These are phyloP conservation scores for Phoenix roebelenii DNA, from an alignment of 176 grass and related monocot species.

Conservation along the genomic window DNA sequence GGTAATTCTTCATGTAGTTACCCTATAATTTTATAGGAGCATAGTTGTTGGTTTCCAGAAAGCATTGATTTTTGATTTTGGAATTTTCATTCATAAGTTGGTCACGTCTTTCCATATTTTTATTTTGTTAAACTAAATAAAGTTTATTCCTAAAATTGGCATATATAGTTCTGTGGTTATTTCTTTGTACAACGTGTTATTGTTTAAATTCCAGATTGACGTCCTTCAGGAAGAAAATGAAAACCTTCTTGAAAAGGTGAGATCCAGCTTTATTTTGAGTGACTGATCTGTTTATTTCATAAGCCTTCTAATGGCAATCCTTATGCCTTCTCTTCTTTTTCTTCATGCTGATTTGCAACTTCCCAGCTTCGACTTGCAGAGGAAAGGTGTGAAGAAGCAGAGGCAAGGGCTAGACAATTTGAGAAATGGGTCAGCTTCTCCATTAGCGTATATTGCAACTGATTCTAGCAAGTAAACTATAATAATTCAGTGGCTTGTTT, in stretches of 20 bases:
- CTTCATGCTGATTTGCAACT: constrained; percentile 31
- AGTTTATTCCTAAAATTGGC: not conserved
- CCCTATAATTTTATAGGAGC: too few species aligned
- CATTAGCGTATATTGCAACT: constrained; percentile 11
- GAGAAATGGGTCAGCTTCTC: constrained; percentile 53
- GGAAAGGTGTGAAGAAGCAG: constrained; percentile 55
- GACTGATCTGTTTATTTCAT: too few species aligned
- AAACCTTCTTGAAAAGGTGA: constrained; percentile 62
- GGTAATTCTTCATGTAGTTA: constrained; percentile 31
- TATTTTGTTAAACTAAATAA: not conserved
- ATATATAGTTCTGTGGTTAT: too few species aligned
- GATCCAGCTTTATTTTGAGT: constrained; percentile 1
- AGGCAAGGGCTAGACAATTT: constrained; percentile 41
- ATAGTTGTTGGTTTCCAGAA: too few species aligned
- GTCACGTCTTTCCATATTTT: too few species aligned
- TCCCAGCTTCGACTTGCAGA: constrained; percentile 63
- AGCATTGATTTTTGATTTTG: too few species aligned
- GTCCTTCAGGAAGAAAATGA: constrained; percentile 64
- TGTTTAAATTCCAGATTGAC: constrained; percentile 46
- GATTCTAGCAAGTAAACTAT: not conserved
- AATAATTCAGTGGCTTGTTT: not conserved
- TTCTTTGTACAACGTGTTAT: not conserved
- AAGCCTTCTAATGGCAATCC: too few species aligned
- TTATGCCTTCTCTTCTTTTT: not conserved
- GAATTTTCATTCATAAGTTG: too few species aligned